Base-by-base conservation (phyloP, 2,329 filamentous ascomycete genomes). In the Nothophoma quercina region DNA sequence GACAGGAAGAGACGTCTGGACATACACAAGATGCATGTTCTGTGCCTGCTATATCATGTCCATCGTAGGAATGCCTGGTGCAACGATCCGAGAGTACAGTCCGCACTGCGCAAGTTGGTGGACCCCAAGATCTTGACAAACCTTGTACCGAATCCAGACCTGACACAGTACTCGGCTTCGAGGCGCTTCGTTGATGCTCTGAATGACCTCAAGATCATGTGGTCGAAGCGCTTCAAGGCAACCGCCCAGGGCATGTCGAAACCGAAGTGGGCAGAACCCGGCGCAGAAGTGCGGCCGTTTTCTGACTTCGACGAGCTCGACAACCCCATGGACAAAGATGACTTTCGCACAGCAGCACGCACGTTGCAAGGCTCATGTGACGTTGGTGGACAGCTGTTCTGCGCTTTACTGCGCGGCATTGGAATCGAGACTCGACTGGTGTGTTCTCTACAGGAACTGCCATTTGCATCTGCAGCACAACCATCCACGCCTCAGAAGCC, bases 381-480 rank as follows among this genome's bases (percentile, higher is more conserved):
- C 71, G 81, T 96, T 8, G 95, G 93, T 0, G 90, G 91, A 1
- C 93, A 98, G 70, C 74, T 99, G 0, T 96, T 96, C 66, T 98
- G 95, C 71, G 89, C 93, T 2, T 75, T 98, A 25, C 80, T 99
- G 4, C 87, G 95, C 15, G 85, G 86, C n/a, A 85, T 83, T n/a
- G 92, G 91, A 2, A 85, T 98, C 6, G 86, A 91, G 58, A 82
- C 90, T 5, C 84, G 95, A 10, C 80, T 99, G 4, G 89, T 98
- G 0, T 97, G 92, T 72, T 99, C 95, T 4, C 77, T 99, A 3
- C 95, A 99, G 62, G 85, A 88, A 1, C 79, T 99, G 0, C 82
- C 89, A 0, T 93, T 93, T 61, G 79, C 81, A 2, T 82, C 71
- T 25, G 63, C 66, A 32, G 69, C 66, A 4, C 70, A 73, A 43